phyloP scores from a whole-genome alignment of 768 basidiomycete genomes.

The Leccinum aurantiacum region DNA sequence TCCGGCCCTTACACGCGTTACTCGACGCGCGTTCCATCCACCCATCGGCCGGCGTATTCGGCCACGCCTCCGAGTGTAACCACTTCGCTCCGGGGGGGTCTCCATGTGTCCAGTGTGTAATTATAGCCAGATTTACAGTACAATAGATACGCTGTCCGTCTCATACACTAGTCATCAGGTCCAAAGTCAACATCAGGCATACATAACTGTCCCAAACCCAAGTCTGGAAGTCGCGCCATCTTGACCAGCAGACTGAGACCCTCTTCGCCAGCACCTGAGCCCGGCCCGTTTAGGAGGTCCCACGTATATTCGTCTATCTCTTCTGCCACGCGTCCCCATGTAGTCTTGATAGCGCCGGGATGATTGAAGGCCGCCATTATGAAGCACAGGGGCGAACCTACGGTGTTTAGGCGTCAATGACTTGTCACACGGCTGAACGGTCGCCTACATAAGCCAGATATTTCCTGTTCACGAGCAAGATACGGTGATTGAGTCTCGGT shows the following conservation, averaged over 20 bases:
- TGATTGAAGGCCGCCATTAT: slow-evolving; percentile 67
- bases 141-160: slow-evolving; percentile 12
- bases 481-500: slow-evolving; percentile 36
- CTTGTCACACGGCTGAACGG: slow-evolving; percentile 6
- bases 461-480: slow-evolving; percentile 58
- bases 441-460: slow-evolving; percentile 74
- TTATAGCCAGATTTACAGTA: slow-evolving; percentile 22
- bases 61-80: slow-evolving; percentile 11
- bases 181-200: slow-evolving; percentile 32
- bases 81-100: slow-evolving; percentile 16
- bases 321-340: slow-evolving; percentile 68
- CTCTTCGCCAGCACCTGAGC: slow-evolving; percentile 35
- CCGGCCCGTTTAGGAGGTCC: slow-evolving; percentile 52
- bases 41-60: slow-evolving; percentile 25
- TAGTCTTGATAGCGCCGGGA: slow-evolving; percentile 58
- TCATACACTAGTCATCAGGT: slow-evolving; percentile 18
- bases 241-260: slow-evolving; percentile 64
- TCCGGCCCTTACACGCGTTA: slow-evolving; percentile 25
- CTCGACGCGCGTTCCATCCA: neutral
- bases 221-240: slow-evolving; percentile 74
- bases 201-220: slow-evolving; percentile 66
- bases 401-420: slow-evolving; percentile 4
- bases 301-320: slow-evolving; percentile 70
- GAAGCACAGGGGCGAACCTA: slow-evolving; percentile 79
- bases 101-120: slow-evolving; percentile 10